Evolutionary conservation across 768 basidiomycete genomes (phyloP), one percentile per base, ranked within the genome.

Genomic region (Gymnopilus junonius): DNA sequence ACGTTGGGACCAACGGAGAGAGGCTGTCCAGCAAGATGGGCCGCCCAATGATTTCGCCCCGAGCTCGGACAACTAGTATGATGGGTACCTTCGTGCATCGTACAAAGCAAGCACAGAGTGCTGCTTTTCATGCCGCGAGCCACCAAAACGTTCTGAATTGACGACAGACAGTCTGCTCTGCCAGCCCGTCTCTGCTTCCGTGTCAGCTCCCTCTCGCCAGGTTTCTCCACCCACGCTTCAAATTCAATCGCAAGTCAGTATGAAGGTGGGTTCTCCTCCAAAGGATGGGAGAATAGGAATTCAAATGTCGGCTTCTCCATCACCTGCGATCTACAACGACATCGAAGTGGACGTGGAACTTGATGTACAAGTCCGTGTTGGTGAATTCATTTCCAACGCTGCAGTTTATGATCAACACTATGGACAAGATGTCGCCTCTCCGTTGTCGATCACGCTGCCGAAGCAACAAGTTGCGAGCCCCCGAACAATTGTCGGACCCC

Each of bases 51-150:
- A 63, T 71, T 12, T 70, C 70, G 25, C 74, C 76, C n/a, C 68
- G 78, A 32, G 65, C 69, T 50, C 77, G 80, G 31, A 77, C 75
- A 15, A 75, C 71, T 54, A 80, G 76, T 65, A 79, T 64, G 67
- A 65, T 76, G 71, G 72, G 69, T 67, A 69, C 66, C 63, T 59
- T 67, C 63, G 25, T 67, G 58, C 67, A 65, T 21, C 51, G 65
- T 2, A 65, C 65, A 12, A 69, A 66, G 50, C 35, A 62, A 6
- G 57, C 62, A 27, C 56, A 65, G 42, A 64, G 57, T 23, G 61
- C 58, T 17, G 58, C 61, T 10, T n/a, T 67, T 27, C 63, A 64
- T 17, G 55, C 63, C 5, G 56, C 58, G 15, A 25, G 53, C 20
- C 60, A 43, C n/a, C 60, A 50, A 31, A 42, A 25, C n/a, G 20